These are phyloP conservation scores for Gossypium turneri DNA, from an alignment of 345 rosid genomes.

Conservation along the genomic window DNA sequence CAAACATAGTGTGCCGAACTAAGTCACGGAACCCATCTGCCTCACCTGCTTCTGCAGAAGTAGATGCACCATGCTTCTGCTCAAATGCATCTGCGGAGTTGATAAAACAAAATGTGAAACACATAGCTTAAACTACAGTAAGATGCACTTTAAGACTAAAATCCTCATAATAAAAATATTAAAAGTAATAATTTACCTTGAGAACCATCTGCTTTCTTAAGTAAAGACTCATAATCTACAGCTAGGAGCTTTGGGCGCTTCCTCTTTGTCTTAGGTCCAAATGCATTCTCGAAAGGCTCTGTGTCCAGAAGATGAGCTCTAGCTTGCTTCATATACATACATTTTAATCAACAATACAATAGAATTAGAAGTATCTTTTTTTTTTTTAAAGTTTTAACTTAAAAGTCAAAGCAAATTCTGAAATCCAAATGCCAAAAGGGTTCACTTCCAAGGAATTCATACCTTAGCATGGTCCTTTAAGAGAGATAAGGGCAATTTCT, in stretches of 20 bases:
- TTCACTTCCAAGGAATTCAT: conserved; percentile 5
- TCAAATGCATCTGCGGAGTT: conserved; percentile 59
- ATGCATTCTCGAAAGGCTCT: conserved; percentile 80
- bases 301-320: conserved; percentile 87
- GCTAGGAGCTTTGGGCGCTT: conserved; percentile 81
- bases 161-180: too few species aligned
- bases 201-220: conserved; percentile 72
- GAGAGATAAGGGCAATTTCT: conserved; percentile 36
- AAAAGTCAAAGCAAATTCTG: background rate
- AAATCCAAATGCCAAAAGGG: background rate
- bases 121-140: background rate
- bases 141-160: too few species aligned
- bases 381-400: background rate
- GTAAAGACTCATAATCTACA: conserved; percentile 71
- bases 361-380: background rate
- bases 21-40: conserved; percentile 83
- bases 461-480: conserved; percentile 78
- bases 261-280: conserved; percentile 77
- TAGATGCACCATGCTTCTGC: conserved; percentile 39
- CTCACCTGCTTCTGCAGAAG: conserved; percentile 49
- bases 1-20: conserved; percentile 94
- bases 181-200: conserved; percentile 46
- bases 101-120: background rate
- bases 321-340: conserved; percentile 49
- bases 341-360: background rate